Evolutionary conservation across 148 eudicot species (phyloP), one percentile per base, ranked within the genome.

Genomic region (Rhododendron griersonianum): DNA sequence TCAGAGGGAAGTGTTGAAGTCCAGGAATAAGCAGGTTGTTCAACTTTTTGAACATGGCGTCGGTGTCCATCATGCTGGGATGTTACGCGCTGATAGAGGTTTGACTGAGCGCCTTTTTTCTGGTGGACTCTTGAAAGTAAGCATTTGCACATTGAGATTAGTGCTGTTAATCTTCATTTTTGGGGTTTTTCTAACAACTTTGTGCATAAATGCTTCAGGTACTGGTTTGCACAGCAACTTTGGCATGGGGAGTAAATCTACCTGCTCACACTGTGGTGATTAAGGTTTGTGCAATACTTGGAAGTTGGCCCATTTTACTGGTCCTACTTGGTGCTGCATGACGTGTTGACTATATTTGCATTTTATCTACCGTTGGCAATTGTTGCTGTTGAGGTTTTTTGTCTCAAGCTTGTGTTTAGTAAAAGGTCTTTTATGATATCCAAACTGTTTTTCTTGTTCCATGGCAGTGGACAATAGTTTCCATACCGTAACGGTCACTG

Each of bases 181-280:
- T 67, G 53, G 78, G 45, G 74, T 61, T 53, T 84, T 78, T 55
- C 84, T 81, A 53, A 28, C 83, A 81, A 44, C 51, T 55, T 39
- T 86, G 28, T 65, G 53, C 35, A 55, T 48, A 88, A 25, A 55
- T 88, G 37, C 44, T 90, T 86, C 89, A 95, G 98, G 99, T 95
- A 35, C 99, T 95, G 87, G 98, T 94, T 82, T 98, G 99, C 90
- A 98, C 99, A 50, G 99, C 99, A 81, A 98, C 99, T 86, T 88
- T 98, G 91, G 99, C 99, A 83, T 98, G 99, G 99, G 99, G 99
- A 81, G 99, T 98, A 35, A 98, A 98, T 90, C 91, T 98, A 89
- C 99, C 99, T 83, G 99, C 99, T 88, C 99, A 98, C 87, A 98
- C 99, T 47, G 99, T 98, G 84, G 99, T 98, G 88, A 98, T 98